Percentiles rank a stretch among this genome's conserved stretches.
These are phyloP conservation scores for Citrus inodora DNA, from an alignment of 345 rosid genomes.

Conservation along the genomic window DNA sequence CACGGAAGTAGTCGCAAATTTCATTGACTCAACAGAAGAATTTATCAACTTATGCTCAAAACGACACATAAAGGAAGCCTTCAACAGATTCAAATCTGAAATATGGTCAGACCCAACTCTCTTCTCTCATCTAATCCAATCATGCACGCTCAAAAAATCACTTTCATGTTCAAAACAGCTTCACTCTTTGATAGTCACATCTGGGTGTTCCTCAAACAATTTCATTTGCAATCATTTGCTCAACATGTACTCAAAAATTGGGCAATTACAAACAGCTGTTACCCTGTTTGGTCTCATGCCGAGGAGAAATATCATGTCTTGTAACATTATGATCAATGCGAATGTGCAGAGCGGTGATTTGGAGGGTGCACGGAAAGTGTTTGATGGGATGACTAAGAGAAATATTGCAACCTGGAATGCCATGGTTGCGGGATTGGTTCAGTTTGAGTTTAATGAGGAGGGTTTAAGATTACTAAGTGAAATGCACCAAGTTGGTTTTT, in stretches of 20 bases:
- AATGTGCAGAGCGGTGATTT: constrained; percentile 42
- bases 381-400: constrained; percentile 61
- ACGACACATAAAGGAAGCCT: constrained; percentile 60
- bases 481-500: constrained; percentile 51
- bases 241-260: constrained; percentile 67
- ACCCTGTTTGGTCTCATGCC: constrained; percentile 45
- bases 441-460: constrained; percentile 55
- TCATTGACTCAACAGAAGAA: constrained; percentile 14
- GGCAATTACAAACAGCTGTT: constrained; percentile 41
- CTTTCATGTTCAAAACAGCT: constrained; percentile 51
- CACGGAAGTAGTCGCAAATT: constrained; percentile 3
- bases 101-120: constrained; percentile 63
- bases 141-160: constrained; percentile 37
- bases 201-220: constrained; percentile 62
- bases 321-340: constrained; percentile 67
- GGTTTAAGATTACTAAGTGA: constrained; percentile 46
- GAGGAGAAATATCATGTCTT: constrained; percentile 65
- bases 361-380: constrained; percentile 50
- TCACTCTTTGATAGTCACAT: constrained; percentile 57
- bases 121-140: constrained; percentile 53
- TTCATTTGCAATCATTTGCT: constrained; percentile 70
- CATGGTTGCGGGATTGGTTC: constrained; percentile 49
- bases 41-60: constrained; percentile 46
- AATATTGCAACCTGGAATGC: constrained; percentile 74
- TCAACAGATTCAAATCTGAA: constrained; percentile 35